Percentiles rank a stretch among this genome's conserved stretches.
phyloP scores from a whole-genome alignment of 2,329 filamentous ascomycete species.

The Penicillium janthinellum region DNA sequence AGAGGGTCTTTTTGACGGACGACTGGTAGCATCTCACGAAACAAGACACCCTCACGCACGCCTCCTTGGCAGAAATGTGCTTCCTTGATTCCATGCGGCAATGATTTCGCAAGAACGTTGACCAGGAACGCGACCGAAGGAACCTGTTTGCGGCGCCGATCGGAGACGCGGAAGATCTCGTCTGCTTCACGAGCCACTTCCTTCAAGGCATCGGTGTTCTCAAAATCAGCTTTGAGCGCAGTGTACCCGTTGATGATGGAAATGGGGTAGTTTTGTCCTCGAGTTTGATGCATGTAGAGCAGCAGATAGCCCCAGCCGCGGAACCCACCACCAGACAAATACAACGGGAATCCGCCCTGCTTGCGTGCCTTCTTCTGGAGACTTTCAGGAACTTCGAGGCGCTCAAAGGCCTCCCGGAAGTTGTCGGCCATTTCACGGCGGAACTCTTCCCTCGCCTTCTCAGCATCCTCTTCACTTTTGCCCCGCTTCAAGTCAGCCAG shows the following conservation, averaged over 20 bases:
- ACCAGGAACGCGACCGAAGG: slow-evolving; percentile 79
- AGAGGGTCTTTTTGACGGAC: slow-evolving; percentile 69
- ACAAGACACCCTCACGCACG: slow-evolving; percentile 80
- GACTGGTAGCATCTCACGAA: slow-evolving; percentile 60
- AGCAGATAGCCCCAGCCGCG: slow-evolving; percentile 85
- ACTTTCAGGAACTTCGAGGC: slow-evolving; percentile 58
- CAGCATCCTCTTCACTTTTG: slow-evolving; percentile 41
- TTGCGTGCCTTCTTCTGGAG: slow-evolving; percentile 48
- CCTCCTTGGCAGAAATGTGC: slow-evolving; percentile 85
- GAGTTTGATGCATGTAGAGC: slow-evolving; percentile 71
- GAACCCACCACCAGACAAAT: slow-evolving; percentile 85
- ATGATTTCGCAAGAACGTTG: slow-evolving; percentile 66
- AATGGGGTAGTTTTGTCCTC: slow-evolving; percentile 70
- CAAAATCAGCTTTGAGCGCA: slow-evolving; percentile 47
- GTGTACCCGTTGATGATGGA: slow-evolving; percentile 77
- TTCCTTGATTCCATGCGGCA: slow-evolving; percentile 66
- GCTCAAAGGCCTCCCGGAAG: slow-evolving; percentile 62
- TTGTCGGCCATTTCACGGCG: slow-evolving; percentile 52
- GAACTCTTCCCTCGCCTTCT: slow-evolving; percentile 43
- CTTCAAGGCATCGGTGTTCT: slow-evolving; percentile 30
- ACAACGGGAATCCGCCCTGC: slow-evolving; percentile 65
- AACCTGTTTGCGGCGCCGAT: slow-evolving; percentile 75
- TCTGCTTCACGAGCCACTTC: slow-evolving; percentile 32
- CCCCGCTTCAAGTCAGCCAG: slow-evolving; percentile 50
- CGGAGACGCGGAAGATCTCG: slow-evolving; percentile 70